These are phyloP conservation scores for Fusarium sp. DNA, from an alignment of 2,329 filamentous ascomycete genomes.

Conservation along the genomic window DNA sequence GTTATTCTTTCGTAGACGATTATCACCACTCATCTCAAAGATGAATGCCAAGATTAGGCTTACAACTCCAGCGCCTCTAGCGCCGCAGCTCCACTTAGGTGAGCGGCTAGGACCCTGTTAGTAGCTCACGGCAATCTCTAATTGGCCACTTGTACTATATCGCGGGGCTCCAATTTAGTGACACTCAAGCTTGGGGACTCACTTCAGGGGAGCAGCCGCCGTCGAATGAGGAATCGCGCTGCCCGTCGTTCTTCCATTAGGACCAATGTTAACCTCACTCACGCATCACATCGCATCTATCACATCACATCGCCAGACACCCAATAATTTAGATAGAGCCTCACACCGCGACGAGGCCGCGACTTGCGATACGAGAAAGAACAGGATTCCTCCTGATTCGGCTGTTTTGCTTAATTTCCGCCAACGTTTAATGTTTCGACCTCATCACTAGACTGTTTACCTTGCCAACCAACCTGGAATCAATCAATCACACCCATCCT, in stretches of 20 bases:
- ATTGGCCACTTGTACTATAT: slow-evolving; percentile 33
- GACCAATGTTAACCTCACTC: slow-evolving; percentile 41
- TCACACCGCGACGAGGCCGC: slow-evolving; percentile 27
- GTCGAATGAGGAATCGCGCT: slow-evolving; percentile 45
- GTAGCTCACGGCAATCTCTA: background rate
- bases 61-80: slow-evolving; percentile 40
- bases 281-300: slow-evolving; percentile 39
- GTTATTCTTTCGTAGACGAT: background rate
- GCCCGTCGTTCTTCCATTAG: slow-evolving; percentile 30
- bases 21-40: slow-evolving; percentile 27
- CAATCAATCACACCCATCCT: slow-evolving; percentile 17
- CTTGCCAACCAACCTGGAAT: slow-evolving; percentile 19
- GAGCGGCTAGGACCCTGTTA: slow-evolving; percentile 44
- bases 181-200: slow-evolving; percentile 37
- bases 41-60: slow-evolving; percentile 30
- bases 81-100: slow-evolving; percentile 35
- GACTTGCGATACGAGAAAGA: slow-evolving; percentile 15
- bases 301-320: slow-evolving; percentile 31
- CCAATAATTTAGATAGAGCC: slow-evolving; percentile 30
- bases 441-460: slow-evolving; percentile 26
- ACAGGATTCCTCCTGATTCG: slow-evolving; percentile 16
- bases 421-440: slow-evolving; percentile 34
- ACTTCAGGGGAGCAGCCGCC: slow-evolving; percentile 45
- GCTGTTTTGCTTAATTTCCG: slow-evolving; percentile 13
- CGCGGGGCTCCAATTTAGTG: slow-evolving; percentile 48